Conservation (phyloP, 495 filamentous ascomycete species). For the Ramalina intermedia region DNA sequence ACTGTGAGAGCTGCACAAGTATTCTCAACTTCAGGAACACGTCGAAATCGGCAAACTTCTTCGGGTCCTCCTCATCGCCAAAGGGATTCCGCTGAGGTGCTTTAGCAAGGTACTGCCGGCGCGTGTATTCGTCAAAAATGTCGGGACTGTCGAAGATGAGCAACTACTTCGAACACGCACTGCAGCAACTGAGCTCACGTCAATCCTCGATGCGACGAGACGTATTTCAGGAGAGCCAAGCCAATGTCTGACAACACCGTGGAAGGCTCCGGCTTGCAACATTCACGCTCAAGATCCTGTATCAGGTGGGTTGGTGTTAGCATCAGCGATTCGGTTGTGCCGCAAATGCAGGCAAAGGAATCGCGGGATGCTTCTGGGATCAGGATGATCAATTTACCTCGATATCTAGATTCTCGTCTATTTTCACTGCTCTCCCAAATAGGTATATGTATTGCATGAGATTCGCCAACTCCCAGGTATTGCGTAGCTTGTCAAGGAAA, state of each 20-base stretch:
- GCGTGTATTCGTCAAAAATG: constrained; percentile 87
- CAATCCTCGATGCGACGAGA: constrained; percentile 84
- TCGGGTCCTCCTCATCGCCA: constrained; percentile 57
- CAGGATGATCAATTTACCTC: constrained; percentile 43
- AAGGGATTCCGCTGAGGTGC: constrained; percentile 74
- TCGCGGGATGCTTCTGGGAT: not conserved
- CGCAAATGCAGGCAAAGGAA: not conserved
- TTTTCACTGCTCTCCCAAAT: constrained; percentile 78
- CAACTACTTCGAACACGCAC: not conserved
- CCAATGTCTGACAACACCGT: constrained; percentile 65
- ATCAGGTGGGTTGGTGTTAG: not conserved
- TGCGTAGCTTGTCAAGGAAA: constrained; percentile 56
- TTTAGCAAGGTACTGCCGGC: constrained; percentile 76
- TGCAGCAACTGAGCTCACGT: constrained; percentile 43
- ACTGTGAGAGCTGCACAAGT: constrained; percentile 77
- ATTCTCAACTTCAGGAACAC: constrained; percentile 76
- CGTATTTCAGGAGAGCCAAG: constrained; percentile 77
- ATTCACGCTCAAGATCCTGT: constrained; percentile 82
- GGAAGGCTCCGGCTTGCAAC: constrained; percentile 60
- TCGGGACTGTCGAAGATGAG: constrained; percentile 42
- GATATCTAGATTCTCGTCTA: constrained; percentile 72
- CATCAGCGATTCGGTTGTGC: constrained; percentile 38
- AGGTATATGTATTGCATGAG: constrained; percentile 84
- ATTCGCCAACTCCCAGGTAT: constrained; percentile 90
- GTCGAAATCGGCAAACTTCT: constrained; percentile 68